Base-by-base conservation (phyloP, 2,329 filamentous ascomycete genomes). In the Myriosclerotinia duriaeana region DNA sequence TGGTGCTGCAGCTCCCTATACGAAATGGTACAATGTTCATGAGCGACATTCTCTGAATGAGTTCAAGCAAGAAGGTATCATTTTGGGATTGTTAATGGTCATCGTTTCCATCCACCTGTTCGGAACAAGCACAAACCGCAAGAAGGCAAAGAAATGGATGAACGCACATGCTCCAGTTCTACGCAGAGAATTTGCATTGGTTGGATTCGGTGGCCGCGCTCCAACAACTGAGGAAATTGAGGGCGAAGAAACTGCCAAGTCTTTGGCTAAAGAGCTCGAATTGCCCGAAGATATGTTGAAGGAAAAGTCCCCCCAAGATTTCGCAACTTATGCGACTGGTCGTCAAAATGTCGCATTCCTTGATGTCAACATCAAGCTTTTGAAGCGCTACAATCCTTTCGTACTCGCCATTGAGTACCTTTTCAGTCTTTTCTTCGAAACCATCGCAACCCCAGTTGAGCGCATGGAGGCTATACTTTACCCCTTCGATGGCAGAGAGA, bases 1-100 rank as follows among this genome's bases (percentile, higher is more conserved):
- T 68, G 81, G 80, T 54, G 78, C 83, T 54, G 79, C 77, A 53
- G 80, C 83, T 36, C 90, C 91, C 17, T 97, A 90, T 79, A 97
- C 93, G 62, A 92, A 92, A 82, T 99, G 95, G 95, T 99, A 98
- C 81, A 92, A 93, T 66, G 83, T 98, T 69, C 95, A 96, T 85
- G 93, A 98, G 85, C 92, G 95, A 75, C 88, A 93, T 75, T 88
- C 88, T 36, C 81, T 89, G 68, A 84, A 84, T 75, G 95, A 99
- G 78, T 99, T 99, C 84, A 88, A 88, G 80, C 85, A 89, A 74
- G 95, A 99, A 81, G 89, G 91, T 68, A 81, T 93, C 77, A 90
- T 99, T 74, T 80, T 97, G 68, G 85, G 86, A 44, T 83, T 93
- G 75, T 86, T 97, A 72, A 76, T 88, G 64, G 71, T 96, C 64